A percentile compares a stretch with the other conserved stretches of the same genome.
phyloP scores from a whole-genome alignment of 805 yeast species.

The Hanseniaspora occidentalis region DNA sequence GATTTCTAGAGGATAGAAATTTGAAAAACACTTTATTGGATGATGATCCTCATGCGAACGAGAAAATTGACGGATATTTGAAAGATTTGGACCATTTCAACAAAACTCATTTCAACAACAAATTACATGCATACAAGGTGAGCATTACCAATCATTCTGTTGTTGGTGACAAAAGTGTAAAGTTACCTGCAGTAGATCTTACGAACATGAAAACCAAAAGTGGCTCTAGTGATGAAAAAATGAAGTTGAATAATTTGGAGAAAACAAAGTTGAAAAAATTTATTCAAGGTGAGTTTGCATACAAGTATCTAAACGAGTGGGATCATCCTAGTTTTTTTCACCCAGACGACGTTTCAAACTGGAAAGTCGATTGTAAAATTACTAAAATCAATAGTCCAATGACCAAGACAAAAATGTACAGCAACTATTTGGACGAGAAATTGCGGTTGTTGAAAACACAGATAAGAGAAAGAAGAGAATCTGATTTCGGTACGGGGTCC shows the following conservation, averaged over 20 bases:
- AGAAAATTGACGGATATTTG: neutral
- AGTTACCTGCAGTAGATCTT: neutral
- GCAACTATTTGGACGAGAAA: constrained; percentile 15
- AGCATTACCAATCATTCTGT: neutral
- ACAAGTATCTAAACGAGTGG: constrained; percentile 9
- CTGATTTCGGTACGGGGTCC: no score
- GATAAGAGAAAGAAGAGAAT: constrained; percentile 8
- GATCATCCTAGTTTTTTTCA: constrained; percentile 19
- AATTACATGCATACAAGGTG: neutral
- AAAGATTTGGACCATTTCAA: neutral
- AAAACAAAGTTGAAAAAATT: neutral
- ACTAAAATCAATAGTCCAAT: constrained; percentile 12
- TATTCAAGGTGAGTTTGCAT: constrained; percentile 8
- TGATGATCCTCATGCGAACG: no score
- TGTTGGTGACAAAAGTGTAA: neutral
- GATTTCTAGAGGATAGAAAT: constrained; percentile 1
- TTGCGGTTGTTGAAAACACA: constrained; percentile 16
- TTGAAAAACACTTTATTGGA: neutral
- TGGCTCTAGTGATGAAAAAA: no score
- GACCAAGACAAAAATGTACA: constrained; percentile 12
- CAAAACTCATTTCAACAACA: neutral
- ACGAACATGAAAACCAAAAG: no score
- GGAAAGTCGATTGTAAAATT: constrained; percentile 25
- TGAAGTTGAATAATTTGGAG: neutral
- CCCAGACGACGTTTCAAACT: constrained; percentile 18